Evolutionary conservation across 2,329 filamentous ascomycete species (phyloP), one percentile per base, ranked within the genome.

Genomic region (Neobulgaria alba): DNA sequence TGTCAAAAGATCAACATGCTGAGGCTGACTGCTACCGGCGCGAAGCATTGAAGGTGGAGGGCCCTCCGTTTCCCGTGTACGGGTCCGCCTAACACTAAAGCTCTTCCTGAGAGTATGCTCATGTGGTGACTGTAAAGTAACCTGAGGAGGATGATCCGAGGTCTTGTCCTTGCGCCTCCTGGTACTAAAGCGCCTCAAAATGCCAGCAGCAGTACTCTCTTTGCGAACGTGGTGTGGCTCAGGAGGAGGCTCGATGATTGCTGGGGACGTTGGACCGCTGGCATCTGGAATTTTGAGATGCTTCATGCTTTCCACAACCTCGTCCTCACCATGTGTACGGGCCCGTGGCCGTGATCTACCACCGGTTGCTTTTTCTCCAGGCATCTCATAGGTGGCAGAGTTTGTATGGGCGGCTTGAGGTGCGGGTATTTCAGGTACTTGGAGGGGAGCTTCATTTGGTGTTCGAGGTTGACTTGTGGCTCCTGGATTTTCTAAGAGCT

Each of bases 271-370:
- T 50, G 69, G 59, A 48, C 63, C 59, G 54, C 72, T 54, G 48
- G 70, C 55, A 48, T 71, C 61, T 52, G 66, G 61, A 20, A 78
- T 57, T 48, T 79, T 77, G 15, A 82, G 63, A 50, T 79, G 77
- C 61, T 86, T 82, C 59, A 84, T 66, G 5, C 73, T 72, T 36
- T 94, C 85, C 0, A 80, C 73, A 9, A 86, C 74, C 43, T 98
- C 92, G 48, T 96, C 90, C 62, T 96, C 92, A 12, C 90, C 92
- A 57, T 96, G 90, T 0, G 92, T 96, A 50, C 92, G 76, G 26
- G 92, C 88, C 36, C 92, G 76, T 5, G 89, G 87, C 36, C 92
- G 75, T 23, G 85, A 82, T 45, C 90, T 74, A 33, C 86, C 85
- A 32, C 88, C 86, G 1, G 85, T 92, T 9, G 85, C 81, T 57